Base-by-base conservation (phyloP, 2,329 filamentous ascomycete genomes). In the Fusarium lyarnte region DNA sequence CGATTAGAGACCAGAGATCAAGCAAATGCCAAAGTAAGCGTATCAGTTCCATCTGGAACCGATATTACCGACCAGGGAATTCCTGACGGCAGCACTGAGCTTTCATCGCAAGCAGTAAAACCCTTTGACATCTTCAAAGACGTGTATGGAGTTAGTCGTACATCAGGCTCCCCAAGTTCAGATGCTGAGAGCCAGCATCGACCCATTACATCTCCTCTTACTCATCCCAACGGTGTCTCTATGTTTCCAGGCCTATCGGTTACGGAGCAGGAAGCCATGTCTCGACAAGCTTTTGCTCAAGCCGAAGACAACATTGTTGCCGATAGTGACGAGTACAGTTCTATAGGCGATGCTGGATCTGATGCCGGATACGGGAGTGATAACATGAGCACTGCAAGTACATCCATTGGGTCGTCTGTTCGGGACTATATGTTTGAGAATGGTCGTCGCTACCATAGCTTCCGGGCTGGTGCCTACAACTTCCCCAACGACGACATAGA, bases 401-500 rank as follows among this genome's bases (percentile, higher is more conserved):
- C 82, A 16, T 83, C 82, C 14, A 76, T 82, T 14, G 77, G 78
- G 46, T 84, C 82, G 6, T 81, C 80, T 41, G 81, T 88, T 29
- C 80, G 85, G 46, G 84, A 89, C 67, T 90, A 87, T 71, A 81
- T 83, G 53, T 84, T 82, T 63, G 87, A 89, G 73, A 89, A 90
- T 74, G 88, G 88, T n/a, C 83, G 88, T 29, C 83, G 88, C 31
- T 90, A 90, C 65, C 88, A 89, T 74, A 83, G 83, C 45, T 88
- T 87, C 74, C 82, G 87, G 23, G 86, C 87, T 63, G 87, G 87
- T 10, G 75, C 78, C 16, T 90, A 90, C 74, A 86, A 86, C 60
- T 88, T 90, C 54, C 88, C 89, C 31, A 90, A 90, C 61, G 89
- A 90, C 66, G 88, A 89, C 53, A 80, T 84, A 9, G 88, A 90